phyloP scores from a whole-genome alignment of 2,329 filamentous ascomycete genomes.

The Curvularia spicifera region DNA sequence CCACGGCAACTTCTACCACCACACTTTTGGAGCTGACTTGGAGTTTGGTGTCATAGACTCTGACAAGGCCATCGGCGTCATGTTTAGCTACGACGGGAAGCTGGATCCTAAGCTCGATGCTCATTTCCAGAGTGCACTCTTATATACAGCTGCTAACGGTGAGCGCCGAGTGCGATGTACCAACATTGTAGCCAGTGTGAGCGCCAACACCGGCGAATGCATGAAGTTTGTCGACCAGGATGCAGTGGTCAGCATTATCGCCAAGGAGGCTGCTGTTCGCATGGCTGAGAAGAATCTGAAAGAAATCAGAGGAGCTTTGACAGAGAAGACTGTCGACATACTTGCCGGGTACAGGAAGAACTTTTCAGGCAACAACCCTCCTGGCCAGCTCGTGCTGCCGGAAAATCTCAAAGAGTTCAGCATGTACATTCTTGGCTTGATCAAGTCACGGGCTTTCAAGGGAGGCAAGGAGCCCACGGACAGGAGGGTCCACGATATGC shows the following conservation, averaged over 20 bases:
- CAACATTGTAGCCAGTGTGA: constrained; percentile 92
- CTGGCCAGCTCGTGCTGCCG: constrained; percentile 90
- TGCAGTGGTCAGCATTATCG: constrained; percentile 84
- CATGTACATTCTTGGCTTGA: constrained; percentile 90
- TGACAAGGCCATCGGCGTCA: constrained; percentile 89
- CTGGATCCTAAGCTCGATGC: constrained; percentile 96
- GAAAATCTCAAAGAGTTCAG: constrained; percentile 95
- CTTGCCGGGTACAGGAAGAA: constrained; percentile 92
- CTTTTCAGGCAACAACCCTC: constrained; percentile 84
- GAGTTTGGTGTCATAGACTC: constrained; percentile 92
- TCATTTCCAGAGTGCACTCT: constrained; percentile 92
- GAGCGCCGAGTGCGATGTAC: constrained; percentile 90
- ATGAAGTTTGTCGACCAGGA: constrained; percentile 98
- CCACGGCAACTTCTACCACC: constrained; percentile 94
- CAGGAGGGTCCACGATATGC: constrained; percentile 87
- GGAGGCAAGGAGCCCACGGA: constrained; percentile 89
- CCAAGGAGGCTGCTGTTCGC: constrained; percentile 92
- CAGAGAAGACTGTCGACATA: constrained; percentile 92
- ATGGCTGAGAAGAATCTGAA: constrained; percentile 79
- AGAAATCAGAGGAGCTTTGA: constrained; percentile 81
- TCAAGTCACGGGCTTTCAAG: constrained; percentile 94
- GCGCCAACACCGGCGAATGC: constrained; percentile 78
- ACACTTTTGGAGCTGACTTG: constrained; percentile 91
- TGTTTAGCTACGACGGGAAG: constrained; percentile 95
- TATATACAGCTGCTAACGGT: constrained; percentile 91